Evolutionary conservation across 148 eudicot genomes (phyloP), one percentile per base, ranked within the genome.

Genomic region (Cornus kousa): DNA sequence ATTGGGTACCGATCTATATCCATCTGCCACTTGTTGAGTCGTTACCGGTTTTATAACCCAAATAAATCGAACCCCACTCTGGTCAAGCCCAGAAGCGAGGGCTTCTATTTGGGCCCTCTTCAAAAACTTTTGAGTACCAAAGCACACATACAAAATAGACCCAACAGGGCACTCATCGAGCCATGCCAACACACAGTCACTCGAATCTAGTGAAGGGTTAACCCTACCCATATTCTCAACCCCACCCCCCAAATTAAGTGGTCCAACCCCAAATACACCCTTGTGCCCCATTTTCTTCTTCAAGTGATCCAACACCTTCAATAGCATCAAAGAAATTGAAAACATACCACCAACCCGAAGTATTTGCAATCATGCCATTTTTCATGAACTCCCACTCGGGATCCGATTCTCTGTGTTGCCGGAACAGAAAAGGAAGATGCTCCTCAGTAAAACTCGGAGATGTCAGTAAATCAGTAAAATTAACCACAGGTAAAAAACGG

Each of bases 111-210:
- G 94, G 67, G 83, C 83, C 65, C 62, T 78, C 24, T 74, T 86
- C n/a, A 89, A 75, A 66, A 79, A 16, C n/a, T 86, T 87, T 40
- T 94, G 93, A 72, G 90, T 90, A 37, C 98, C 94, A 82, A 90
- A 90, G 73, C 92, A 90, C 43, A 89, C 92, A 65, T 85, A 90
- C 70, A 93, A 33, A 33, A 93, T 91, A 13, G 89, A 88, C 57
- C 65, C 86, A 79, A 89, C 87, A 33, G 82, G 83, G 5, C 90
- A 86, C 28, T 22, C 65, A 74, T 91, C 89, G n/a, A 93, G 92
- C 96, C 98, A 91, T 9, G 72, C 46, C 22, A 83, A 57, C 67
- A 87, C 74, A 12, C 37, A 65, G 32, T 43, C 40, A 5, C 74
- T 40, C 3, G 70, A 64, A 12, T 57, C 78, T 2, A 72, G 20